Conservation (phyloP, 495 filamentous ascomycete genomes). For the Penicillium malachiteum region DNA sequence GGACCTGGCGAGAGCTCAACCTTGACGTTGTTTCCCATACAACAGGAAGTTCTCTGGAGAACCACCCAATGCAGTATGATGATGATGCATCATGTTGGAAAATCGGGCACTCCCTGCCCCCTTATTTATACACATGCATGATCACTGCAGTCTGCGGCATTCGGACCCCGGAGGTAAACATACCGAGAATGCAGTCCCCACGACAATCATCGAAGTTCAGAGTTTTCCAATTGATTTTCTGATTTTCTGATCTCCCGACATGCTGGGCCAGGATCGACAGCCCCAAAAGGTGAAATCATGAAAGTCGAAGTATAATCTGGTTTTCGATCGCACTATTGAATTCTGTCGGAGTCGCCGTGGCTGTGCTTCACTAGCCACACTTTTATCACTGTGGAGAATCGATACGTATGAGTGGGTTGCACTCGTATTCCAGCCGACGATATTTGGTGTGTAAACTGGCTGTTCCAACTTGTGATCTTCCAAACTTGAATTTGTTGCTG, state of each 20-base stretch:
- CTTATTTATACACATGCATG: too few relatives aligned
- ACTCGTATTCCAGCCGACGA: too few relatives aligned
- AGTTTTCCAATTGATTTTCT: neutral
- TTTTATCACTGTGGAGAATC: neutral
- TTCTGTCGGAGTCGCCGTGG: constrained; percentile 16
- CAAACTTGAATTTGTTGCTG: too few relatives aligned
- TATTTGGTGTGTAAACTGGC: too few relatives aligned
- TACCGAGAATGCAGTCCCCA: neutral
- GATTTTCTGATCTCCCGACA: neutral
- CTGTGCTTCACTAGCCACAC: constrained; percentile 2
- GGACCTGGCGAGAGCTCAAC: neutral
- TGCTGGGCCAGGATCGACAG: constrained; percentile 9
- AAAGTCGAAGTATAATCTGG: neutral
- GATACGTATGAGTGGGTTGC: too few relatives aligned
- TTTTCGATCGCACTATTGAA: constrained; percentile 23
- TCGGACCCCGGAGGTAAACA: neutral
- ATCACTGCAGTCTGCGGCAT: too few relatives aligned
- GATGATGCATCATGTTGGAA: too few relatives aligned
- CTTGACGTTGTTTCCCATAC: neutral
- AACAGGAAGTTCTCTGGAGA: too few relatives aligned
- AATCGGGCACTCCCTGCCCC: too few relatives aligned
- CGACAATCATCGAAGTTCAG: neutral
- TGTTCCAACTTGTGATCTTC: too few relatives aligned
- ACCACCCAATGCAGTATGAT: too few relatives aligned
- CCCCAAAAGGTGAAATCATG: neutral